A percentile compares a stretch with the other conserved stretches of the same genome.
Evolutionary conservation across 192 early-diverging fungal species (phyloP).

Genomic region (Geosiphon pyriformis): DNA sequence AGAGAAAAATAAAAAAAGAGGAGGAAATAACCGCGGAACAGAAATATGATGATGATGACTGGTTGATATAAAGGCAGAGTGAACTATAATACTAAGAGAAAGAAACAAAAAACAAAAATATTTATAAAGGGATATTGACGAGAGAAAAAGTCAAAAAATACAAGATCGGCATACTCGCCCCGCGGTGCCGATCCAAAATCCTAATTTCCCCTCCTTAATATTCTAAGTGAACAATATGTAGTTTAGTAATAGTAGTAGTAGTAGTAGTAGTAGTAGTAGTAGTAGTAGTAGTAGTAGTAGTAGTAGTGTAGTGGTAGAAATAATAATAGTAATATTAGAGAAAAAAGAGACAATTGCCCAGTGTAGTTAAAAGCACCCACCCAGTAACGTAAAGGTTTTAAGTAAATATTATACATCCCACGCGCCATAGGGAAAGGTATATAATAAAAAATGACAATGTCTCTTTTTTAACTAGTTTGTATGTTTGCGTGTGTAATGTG

Average conservation of each 20-base stretch:
- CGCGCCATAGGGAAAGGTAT: slow-evolving; percentile 1
- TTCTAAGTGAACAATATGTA: neutral
- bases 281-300: neutral
- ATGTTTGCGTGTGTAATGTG: too few relatives aligned
- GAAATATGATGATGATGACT: neutral
- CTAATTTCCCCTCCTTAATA: neutral
- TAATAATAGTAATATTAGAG: neutral
- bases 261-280: neutral
- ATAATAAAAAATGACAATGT: neutral
- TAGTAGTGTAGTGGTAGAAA: neutral
- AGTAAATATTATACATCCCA: slow-evolving; percentile 12
- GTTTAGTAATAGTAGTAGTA: neutral
- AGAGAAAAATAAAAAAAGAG: neutral
- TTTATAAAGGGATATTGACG: neutral
- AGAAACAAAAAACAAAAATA: neutral
- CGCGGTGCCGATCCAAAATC: slow-evolving; percentile 1
- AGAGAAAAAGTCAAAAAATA: slow-evolving; percentile 4
- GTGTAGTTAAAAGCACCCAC: slow-evolving; percentile 1
- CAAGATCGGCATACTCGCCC: slow-evolving; percentile 6
- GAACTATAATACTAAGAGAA: neutral
- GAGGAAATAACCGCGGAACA: neutral
- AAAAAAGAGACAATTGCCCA: slow-evolving; percentile 6
- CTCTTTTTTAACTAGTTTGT: neutral
- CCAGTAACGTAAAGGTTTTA: slow-evolving; percentile 5
- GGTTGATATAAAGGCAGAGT: neutral